phyloP scores from a whole-genome alignment of 208 protist species.

The Trypanosoma melophagium region DNA sequence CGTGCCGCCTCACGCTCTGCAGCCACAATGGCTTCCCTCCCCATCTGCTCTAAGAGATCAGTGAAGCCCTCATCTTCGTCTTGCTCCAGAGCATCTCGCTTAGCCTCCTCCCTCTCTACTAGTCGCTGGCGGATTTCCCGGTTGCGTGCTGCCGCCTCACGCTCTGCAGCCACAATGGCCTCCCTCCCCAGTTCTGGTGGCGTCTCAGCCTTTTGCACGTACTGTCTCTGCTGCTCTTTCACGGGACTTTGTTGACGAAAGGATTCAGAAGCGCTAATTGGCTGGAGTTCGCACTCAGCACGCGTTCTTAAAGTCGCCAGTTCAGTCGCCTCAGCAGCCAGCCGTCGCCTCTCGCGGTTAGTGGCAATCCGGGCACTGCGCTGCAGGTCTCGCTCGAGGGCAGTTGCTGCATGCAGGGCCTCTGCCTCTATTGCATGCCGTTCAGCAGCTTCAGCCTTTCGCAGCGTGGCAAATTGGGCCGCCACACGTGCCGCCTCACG shows the following conservation, averaged over 20 bases:
- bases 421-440: constrained; percentile 8
- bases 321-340: neutral
- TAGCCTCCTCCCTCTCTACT: constrained; percentile 1
- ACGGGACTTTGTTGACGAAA: too few relatives aligned
- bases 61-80: neutral
- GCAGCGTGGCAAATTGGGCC: neutral
- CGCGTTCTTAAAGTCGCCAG: neutral
- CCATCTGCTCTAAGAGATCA: too few relatives aligned
- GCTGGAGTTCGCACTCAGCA: too few relatives aligned
- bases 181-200: too few relatives aligned
- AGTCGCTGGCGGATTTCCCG: neutral
- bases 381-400: neutral
- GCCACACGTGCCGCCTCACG: neutral
- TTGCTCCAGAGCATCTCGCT: constrained; percentile 2
- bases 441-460: neutral
- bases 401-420: neutral
- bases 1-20: neutral
- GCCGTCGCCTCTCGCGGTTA: neutral
- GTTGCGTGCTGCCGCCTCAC: neutral
- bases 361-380: neutral
- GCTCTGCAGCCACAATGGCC: neutral
- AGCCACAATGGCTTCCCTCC: neutral
- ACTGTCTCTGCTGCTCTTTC: too few relatives aligned
- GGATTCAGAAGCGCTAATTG: too few relatives aligned
- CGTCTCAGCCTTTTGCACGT: too few relatives aligned